Percentiles rank a stretch among this genome's conserved stretches.
These are phyloP conservation scores for Acrasis kona DNA, from an alignment of 78 protist species.

Conservation along the genomic window DNA sequence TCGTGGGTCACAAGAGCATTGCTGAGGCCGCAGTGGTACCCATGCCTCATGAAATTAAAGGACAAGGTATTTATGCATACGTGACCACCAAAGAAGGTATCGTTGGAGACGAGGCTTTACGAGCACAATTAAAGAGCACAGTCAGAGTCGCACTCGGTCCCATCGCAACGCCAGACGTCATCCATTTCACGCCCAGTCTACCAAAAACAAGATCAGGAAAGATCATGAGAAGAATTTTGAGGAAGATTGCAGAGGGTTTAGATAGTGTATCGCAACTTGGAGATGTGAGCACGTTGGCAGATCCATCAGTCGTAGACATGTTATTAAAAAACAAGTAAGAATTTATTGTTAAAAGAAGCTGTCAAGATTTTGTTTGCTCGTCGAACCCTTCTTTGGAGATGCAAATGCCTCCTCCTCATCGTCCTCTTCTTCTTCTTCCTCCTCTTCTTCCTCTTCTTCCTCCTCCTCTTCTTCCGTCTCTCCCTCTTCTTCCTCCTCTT, in stretches of 20 bases:
- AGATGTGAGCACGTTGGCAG: constrained; percentile 69
- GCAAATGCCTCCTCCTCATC: too few relatives aligned
- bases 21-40: constrained; percentile 87
- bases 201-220: constrained; percentile 83
- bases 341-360: too few relatives aligned
- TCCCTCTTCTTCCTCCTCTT: neutral
- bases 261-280: constrained; percentile 28
- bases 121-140: constrained; percentile 22
- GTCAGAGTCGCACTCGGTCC: constrained; percentile 62
- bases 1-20: constrained; percentile 30
- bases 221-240: constrained; percentile 76
- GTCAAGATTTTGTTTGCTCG: too few relatives aligned
- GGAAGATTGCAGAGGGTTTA: constrained; percentile 54
- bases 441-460: constrained; percentile 3
- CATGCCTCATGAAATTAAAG: constrained; percentile 81
- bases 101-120: constrained; percentile 26
- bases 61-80: constrained; percentile 64
- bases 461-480: neutral
- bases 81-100: constrained; percentile 44
- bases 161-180: constrained; percentile 49
- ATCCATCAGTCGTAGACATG: constrained; percentile 46
- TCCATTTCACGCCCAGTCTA: constrained; percentile 25
- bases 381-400: too few relatives aligned
- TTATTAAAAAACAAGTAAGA: too few relatives aligned
- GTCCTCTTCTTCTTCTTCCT: constrained; percentile 6